Conservation (phyloP, 2,329 filamentous ascomycete genomes). For the Arthrobotrys musiformis region DNA sequence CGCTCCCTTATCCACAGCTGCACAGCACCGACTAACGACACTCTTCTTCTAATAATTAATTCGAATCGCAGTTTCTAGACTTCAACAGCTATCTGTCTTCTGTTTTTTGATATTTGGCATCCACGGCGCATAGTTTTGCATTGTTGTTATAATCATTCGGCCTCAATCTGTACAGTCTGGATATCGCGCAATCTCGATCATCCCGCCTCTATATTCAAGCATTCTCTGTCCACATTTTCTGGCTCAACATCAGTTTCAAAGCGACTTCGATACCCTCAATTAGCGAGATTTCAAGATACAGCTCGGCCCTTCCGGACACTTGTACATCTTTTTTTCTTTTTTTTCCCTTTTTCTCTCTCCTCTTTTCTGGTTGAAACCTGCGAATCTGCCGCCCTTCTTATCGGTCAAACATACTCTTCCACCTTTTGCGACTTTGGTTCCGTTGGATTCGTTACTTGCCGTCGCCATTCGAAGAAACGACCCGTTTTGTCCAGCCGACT, state of each 20-base stretch:
- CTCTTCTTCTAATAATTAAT: slow-evolving; percentile 9
- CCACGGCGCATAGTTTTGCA: slow-evolving; percentile 13
- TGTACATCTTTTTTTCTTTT: slow-evolving; percentile 22
- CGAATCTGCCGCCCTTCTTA: background rate
- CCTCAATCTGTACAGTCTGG: slow-evolving; percentile 48
- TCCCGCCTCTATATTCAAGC: slow-evolving; percentile 47
- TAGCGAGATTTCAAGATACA: slow-evolving; percentile 51
- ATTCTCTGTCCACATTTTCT: slow-evolving; percentile 38
- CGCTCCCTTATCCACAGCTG: slow-evolving; percentile 8
- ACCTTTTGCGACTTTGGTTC: slow-evolving; percentile 24
- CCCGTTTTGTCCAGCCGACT: slow-evolving; percentile 13
- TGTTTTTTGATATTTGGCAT: slow-evolving; percentile 7
- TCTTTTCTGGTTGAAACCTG: slow-evolving; percentile 9
- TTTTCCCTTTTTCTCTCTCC: background rate
- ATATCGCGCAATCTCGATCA: slow-evolving; percentile 55
- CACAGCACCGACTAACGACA: slow-evolving; percentile 15
- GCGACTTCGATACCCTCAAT: slow-evolving; percentile 54
- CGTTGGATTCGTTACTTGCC: slow-evolving; percentile 42
- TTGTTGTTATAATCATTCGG: slow-evolving; percentile 25
- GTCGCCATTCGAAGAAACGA: slow-evolving; percentile 17
- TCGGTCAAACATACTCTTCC: slow-evolving; percentile 24
- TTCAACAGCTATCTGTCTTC: background rate
- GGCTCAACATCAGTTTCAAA: slow-evolving; percentile 52
- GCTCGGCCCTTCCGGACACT: slow-evolving; percentile 52
- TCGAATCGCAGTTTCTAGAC: slow-evolving; percentile 29